A percentile compares a stretch with the other conserved stretches of the same genome.
Conservation (phyloP, 1,284 basidiomycete genomes). For the Apiotrichum porosum region DNA sequence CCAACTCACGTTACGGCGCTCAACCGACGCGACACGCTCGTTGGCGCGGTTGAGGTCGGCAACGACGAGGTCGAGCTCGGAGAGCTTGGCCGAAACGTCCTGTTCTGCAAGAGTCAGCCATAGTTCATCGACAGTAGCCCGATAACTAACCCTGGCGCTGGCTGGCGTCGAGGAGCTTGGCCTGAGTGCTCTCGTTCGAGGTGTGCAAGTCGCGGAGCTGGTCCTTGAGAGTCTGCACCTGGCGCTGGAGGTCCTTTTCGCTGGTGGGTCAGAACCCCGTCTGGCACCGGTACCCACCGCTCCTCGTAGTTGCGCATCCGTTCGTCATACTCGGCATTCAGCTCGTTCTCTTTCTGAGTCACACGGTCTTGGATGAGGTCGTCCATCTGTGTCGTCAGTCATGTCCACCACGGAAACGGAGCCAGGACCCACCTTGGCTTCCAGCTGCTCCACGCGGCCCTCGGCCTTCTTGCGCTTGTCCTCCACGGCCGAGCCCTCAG, state of each 20-base stretch:
- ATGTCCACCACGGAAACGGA: neutral
- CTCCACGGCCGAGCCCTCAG: slow-evolving; percentile 63
- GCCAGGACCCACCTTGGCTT: slow-evolving; percentile 62
- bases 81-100: slow-evolving; percentile 78
- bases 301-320: slow-evolving; percentile 91
- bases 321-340: slow-evolving; percentile 95
- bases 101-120: slow-evolving; percentile 60
- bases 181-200: slow-evolving; percentile 86
- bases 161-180: slow-evolving; percentile 80
- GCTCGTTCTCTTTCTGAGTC: slow-evolving; percentile 83
- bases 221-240: slow-evolving; percentile 74
- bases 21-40: slow-evolving; percentile 81
- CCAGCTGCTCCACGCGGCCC: slow-evolving; percentile 66
- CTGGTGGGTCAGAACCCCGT: slow-evolving; percentile 49
- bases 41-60: slow-evolving; percentile 90
- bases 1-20: slow-evolving; percentile 74
- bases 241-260: slow-evolving; percentile 83
- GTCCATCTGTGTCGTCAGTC: slow-evolving; percentile 67
- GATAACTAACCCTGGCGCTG: slow-evolving; percentile 68
- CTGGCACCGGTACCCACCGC: slow-evolving; percentile 55
- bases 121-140: neutral
- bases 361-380: slow-evolving; percentile 79
- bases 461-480: slow-evolving; percentile 72
- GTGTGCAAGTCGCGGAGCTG: slow-evolving; percentile 84
- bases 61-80: slow-evolving; percentile 86